Base-by-base conservation (phyloP, 23 red algal species). In the Gracilaria domingensis region DNA sequence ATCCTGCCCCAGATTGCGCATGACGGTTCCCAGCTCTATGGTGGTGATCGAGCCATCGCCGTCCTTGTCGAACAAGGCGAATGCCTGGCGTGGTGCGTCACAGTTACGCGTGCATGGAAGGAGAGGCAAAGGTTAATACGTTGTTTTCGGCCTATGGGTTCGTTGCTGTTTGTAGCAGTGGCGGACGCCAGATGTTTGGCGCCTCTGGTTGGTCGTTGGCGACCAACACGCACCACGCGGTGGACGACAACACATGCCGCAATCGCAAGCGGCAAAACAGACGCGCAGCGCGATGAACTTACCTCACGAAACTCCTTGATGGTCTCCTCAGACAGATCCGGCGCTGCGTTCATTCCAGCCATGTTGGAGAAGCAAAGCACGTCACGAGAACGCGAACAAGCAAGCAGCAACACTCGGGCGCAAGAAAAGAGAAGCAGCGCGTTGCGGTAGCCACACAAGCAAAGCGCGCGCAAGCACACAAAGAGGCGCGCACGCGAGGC, bases 31-130 rank as follows among this genome's bases (percentile, higher is more conserved):
- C 42, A 98, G 47, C 47, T 98, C 95, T 36, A 47, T 86, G n/a
- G 75, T 85, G 18, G 95, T 98, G 37, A 98, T 94, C 0, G 82
- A 88, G 17, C 95, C 95, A 49, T 98, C 95, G 29, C 95, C 92
- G 77, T 98, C 95, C 39, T 84, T 92, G 58, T 98, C 95, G 75
- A 95, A 98, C 32, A 91, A 69, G 5, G 39, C 76, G 47, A 98
- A 98, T 7, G 85, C 95, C 86, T 93, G 76, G 13, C 8, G 72
- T 49, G 21, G 11, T 33, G 69, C 12, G 33, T 75, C 36, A 25
- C 23, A 44, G 6, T 44, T 45, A 36, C 23, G 69, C 12, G 39
- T 20, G 39, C 17, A 18, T 4, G 4, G 37, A 75, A 36, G 14
- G 69, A 47, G n/a, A 12, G 36, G 3, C 17, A 47, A 25, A 45